These are phyloP conservation scores for Pseudoturritis turrita DNA, from an alignment of 345 rosid genomes.

Conservation along the genomic window DNA sequence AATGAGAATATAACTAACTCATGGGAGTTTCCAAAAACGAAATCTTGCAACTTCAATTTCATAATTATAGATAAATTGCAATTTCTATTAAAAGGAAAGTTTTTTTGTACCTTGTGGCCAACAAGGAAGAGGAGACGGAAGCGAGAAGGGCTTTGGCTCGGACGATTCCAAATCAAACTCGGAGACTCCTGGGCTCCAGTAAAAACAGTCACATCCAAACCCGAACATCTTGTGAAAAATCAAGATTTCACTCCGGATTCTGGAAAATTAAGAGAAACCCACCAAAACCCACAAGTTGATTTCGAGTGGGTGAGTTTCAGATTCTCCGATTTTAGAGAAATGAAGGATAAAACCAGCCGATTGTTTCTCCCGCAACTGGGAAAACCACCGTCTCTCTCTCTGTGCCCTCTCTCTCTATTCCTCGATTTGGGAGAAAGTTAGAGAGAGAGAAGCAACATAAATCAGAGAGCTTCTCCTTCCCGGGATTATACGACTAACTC, in stretches of 20 bases:
- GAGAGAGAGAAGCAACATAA: background rate
- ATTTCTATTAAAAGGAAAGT: constrained; percentile 9
- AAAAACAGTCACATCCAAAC: constrained; percentile 61
- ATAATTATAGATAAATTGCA: background rate
- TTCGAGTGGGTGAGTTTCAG: constrained; percentile 7
- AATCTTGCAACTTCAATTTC: background rate
- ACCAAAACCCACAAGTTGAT: constrained; percentile 37
- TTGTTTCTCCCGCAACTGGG: background rate
- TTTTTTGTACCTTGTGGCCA: constrained; percentile 65
- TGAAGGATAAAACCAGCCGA: background rate
- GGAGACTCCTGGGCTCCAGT: constrained; percentile 37
- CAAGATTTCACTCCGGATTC: background rate
- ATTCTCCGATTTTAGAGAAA: constrained; percentile 8
- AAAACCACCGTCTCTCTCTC: constrained; percentile 2
- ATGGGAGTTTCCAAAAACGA: background rate
- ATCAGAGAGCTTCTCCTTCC: constrained; percentile 19
- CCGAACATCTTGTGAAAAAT: constrained; percentile 41
- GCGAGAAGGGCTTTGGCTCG: constrained; percentile 48
- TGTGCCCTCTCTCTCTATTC: background rate
- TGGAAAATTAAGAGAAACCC: constrained; percentile 28
- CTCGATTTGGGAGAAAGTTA: background rate
- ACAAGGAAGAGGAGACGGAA: constrained; percentile 62
- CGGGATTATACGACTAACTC: background rate
- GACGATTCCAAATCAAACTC: constrained; percentile 22
- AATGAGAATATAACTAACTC: background rate